phyloP scores from a whole-genome alignment of 441 rosid genomes.

The Erodium texanum region DNA sequence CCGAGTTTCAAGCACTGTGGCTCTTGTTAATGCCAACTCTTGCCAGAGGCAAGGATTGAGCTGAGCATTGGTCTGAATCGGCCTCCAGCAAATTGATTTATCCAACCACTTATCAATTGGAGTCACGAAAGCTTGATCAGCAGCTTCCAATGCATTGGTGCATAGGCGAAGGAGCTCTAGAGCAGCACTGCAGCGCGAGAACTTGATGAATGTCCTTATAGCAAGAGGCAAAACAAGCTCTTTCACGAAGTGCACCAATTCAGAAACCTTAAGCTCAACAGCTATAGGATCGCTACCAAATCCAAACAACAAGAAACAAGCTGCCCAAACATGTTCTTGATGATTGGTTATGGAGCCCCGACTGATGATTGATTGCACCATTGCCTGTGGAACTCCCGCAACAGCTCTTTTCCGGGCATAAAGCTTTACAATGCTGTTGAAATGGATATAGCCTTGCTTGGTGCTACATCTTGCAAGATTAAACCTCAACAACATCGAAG shows the following conservation, averaged over 20 bases:
- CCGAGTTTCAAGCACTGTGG: slow-evolving; percentile 78
- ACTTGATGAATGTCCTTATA: slow-evolving; percentile 52
- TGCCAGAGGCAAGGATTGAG: slow-evolving; percentile 84
- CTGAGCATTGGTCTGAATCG: slow-evolving; percentile 73
- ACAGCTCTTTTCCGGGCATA: slow-evolving; percentile 49
- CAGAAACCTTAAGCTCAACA: slow-evolving; percentile 57
- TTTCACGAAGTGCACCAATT: slow-evolving; percentile 46
- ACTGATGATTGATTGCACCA: slow-evolving; percentile 62
- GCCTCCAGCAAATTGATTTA: slow-evolving; percentile 85
- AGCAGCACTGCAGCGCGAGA: slow-evolving; percentile 70
- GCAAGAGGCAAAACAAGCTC: slow-evolving; percentile 71
- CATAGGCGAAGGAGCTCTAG: slow-evolving; percentile 76
- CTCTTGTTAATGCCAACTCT: slow-evolving; percentile 78
- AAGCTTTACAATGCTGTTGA: slow-evolving; percentile 60
- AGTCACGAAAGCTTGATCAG: slow-evolving; percentile 74
- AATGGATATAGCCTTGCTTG: slow-evolving; percentile 47
- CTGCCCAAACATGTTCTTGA: slow-evolving; percentile 74
- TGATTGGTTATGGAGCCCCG: slow-evolving; percentile 50
- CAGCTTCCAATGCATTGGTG: slow-evolving; percentile 76
- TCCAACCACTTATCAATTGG: slow-evolving; percentile 84
- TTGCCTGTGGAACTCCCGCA: slow-evolving; percentile 41
- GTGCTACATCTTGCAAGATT: slow-evolving; percentile 63
- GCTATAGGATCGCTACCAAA: slow-evolving; percentile 53
- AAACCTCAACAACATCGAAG: slow-evolving; percentile 70
- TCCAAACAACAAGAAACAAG: slow-evolving; percentile 65